Evolutionary conservation across 2,329 filamentous ascomycete species (phyloP).

Genomic region (Rugonectria rugulosa): DNA sequence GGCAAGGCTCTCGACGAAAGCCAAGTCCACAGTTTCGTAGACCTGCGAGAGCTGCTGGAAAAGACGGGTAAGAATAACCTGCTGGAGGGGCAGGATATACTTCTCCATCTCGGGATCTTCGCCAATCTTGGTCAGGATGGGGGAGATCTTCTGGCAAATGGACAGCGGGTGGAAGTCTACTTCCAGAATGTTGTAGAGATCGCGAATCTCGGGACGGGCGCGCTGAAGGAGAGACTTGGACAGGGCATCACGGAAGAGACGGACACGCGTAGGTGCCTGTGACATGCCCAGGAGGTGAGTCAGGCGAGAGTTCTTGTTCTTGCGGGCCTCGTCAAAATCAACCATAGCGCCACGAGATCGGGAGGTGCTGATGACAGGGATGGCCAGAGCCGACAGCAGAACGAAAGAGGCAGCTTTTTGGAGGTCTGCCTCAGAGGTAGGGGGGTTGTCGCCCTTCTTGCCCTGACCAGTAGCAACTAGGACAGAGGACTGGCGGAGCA

Average conservation of each 20-base stretch:
- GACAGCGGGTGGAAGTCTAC: constrained; percentile 99
- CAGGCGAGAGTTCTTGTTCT: constrained; percentile 98
- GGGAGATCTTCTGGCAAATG: constrained; percentile 99
- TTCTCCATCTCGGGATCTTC: constrained; percentile 95
- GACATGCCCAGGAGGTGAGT: constrained; percentile 96
- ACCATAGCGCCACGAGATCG: constrained; percentile 94
- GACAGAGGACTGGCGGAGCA: constrained; percentile 88
- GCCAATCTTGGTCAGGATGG: constrained; percentile 92
- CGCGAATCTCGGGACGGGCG: constrained; percentile 91
- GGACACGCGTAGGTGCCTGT: constrained; percentile 84
- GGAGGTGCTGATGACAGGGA: constrained; percentile 98
- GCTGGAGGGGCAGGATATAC: constrained; percentile 93
- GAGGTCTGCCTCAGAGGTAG: constrained; percentile 86
- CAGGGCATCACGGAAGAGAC: constrained; percentile 93
- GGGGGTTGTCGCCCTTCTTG: constrained; percentile 93
- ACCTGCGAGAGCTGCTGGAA: constrained; percentile 99
- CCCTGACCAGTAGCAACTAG: constrained; percentile 84
- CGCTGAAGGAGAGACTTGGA: constrained; percentile 95
- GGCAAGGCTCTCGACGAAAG: constrained; percentile 91
- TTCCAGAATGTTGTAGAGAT: constrained; percentile 98
- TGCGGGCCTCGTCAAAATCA: constrained; percentile 94
- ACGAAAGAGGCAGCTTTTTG: constrained; percentile 96
- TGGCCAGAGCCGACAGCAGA: constrained; percentile 92
- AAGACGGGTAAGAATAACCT: constrained; percentile 96
- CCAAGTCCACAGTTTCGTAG: constrained; percentile 95